These are phyloP conservation scores for Pezicula neosporulosa DNA, from an alignment of 2,329 filamentous ascomycete species.

Conservation along the genomic window DNA sequence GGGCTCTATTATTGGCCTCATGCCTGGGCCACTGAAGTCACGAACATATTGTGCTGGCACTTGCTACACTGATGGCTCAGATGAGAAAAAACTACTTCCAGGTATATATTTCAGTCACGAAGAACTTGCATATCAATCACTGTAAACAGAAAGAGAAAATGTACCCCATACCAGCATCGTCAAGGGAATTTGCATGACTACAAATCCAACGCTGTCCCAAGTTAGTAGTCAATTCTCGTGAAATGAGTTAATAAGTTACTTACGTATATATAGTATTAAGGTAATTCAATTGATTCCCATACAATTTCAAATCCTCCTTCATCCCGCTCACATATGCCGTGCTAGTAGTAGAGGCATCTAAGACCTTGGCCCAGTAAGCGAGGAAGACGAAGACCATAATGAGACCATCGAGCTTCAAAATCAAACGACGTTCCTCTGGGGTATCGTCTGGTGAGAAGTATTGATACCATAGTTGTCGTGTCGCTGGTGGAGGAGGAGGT, in stretches of 20 bases:
- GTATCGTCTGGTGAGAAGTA: slow-evolving; percentile 8
- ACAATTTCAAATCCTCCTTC: too few species aligned
- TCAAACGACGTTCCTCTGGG: slow-evolving; percentile 3
- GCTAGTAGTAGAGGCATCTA: slow-evolving; percentile 29
- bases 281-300: not conserved
- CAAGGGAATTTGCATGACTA: slow-evolving; percentile 4
- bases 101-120: too few species aligned
- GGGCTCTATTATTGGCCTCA: too few species aligned
- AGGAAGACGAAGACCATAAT: slow-evolving; percentile 9
- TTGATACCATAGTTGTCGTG: slow-evolving; percentile 4
- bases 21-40: too few species aligned
- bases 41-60: too few species aligned
- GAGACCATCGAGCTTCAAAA: slow-evolving; percentile 8
- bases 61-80: too few species aligned
- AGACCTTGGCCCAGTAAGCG: slow-evolving; percentile 8
- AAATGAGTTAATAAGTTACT: not conserved
- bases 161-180: slow-evolving; percentile 1
- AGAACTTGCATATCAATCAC: not conserved
- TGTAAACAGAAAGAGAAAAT: not conserved
- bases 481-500: not conserved
- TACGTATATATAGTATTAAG: not conserved
- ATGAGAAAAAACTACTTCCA: too few species aligned
- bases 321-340: not conserved
- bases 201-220: slow-evolving; percentile 1
- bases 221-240: not conserved